Evolutionary conservation across 1,284 basidiomycete genomes (phyloP).

Genomic region (Filobasidium uniguttulatum): DNA sequence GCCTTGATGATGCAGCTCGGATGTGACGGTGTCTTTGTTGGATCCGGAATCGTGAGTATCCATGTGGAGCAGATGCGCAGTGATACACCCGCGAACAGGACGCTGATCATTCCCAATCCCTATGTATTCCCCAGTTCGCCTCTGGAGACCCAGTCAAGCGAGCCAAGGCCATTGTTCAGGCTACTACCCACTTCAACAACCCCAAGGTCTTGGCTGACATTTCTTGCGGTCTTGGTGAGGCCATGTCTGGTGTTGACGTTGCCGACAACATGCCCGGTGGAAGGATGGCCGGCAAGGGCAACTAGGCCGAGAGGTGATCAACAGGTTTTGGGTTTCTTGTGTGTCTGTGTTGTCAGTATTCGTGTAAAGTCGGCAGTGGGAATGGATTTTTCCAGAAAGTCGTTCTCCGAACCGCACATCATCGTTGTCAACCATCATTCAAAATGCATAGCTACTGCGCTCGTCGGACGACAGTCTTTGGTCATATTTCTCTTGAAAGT

Average conservation of each 20-base stretch:
- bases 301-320: conserved; percentile 11
- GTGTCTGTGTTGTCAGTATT: too few relatives aligned
- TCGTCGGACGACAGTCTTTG: too few relatives aligned
- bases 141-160: conserved; percentile 88
- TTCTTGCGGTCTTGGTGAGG: conserved; percentile 73
- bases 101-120: not conserved
- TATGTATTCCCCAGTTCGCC: conserved; percentile 18
- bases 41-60: conserved; percentile 71
- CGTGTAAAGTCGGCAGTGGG: too few relatives aligned
- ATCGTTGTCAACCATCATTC: too few relatives aligned
- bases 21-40: conserved; percentile 92
- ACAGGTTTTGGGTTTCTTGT: not conserved
- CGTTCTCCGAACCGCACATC: too few relatives aligned
- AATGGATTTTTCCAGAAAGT: too few relatives aligned
- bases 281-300: conserved; percentile 18
- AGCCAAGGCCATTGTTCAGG: conserved; percentile 93
- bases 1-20: conserved; percentile 99
- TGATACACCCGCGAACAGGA: not conserved
- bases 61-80: not conserved
- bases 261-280: conserved; percentile 26
- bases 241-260: conserved; percentile 87
- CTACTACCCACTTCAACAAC: conserved; percentile 94
- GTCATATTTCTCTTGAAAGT: too few relatives aligned
- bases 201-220: conserved; percentile 53
- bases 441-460: too few relatives aligned